Evolutionary conservation across 257 asterid genomes (phyloP).

Genomic region (Solanum ossicruentum): DNA sequence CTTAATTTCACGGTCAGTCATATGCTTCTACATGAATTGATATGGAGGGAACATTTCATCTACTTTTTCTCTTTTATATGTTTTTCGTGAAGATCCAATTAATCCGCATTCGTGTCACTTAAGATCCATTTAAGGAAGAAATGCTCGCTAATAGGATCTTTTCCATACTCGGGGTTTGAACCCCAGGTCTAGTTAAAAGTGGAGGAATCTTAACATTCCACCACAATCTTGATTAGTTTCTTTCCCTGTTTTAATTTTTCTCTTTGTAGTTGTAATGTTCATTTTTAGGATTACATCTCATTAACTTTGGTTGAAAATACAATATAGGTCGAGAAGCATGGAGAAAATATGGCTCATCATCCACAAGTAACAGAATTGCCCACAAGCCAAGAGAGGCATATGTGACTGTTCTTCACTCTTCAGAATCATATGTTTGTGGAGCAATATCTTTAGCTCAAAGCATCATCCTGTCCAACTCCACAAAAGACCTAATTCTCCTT

Average conservation of each 20-base stretch:
- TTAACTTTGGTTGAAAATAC: neutral
- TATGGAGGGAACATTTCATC: neutral
- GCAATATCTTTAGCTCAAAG: slow-evolving; percentile 34
- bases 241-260: neutral
- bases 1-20: neutral
- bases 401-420: slow-evolving; percentile 26
- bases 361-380: neutral
- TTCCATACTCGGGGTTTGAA: too few species aligned
- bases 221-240: neutral
- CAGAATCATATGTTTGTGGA: slow-evolving; percentile 35
- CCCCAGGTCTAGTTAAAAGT: neutral
- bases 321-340: slow-evolving; percentile 6
- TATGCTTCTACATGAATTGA: neutral
- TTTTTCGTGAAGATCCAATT: neutral
- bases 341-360: neutral
- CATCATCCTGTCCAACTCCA: slow-evolving; percentile 15
- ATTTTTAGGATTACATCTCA: neutral
- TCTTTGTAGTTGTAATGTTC: neutral
- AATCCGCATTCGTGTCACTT: fast-evolving
- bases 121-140: neutral
- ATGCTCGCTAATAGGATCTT: too few species aligned
- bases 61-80: neutral
- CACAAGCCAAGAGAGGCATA: slow-evolving; percentile 24
- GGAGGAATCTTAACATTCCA: neutral
- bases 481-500: slow-evolving; percentile 28